Conservation (phyloP, 176 grass and related monocot species). For the Dendrocalamus sinicus region DNA sequence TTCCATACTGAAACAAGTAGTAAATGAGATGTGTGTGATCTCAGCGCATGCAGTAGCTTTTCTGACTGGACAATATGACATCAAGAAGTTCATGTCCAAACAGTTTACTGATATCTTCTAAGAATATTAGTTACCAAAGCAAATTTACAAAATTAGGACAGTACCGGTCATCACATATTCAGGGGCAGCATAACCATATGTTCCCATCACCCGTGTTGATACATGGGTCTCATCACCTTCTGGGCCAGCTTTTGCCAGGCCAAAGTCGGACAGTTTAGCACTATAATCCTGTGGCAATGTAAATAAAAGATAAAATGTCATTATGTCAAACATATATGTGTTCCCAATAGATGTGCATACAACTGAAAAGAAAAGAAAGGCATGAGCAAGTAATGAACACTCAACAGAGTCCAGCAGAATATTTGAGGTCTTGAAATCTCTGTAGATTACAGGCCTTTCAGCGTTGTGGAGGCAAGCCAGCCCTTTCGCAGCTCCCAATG, state of each 20-base stretch:
- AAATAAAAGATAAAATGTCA: conserved; percentile 42
- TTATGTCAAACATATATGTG: conserved; percentile 15
- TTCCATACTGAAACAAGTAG: conserved; percentile 10
- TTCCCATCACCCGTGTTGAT: conserved; percentile 96
- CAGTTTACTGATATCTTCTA: background rate
- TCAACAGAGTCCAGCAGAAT: conserved; percentile 94
- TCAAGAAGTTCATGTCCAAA: background rate
- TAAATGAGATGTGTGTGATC: background rate
- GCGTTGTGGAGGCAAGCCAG: conserved; percentile 93
- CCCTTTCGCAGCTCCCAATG: conserved; percentile 94
- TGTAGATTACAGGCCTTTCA: conserved; percentile 87
- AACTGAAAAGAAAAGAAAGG: conserved; percentile 39
- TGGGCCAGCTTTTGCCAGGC: conserved; percentile 94
- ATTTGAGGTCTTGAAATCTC: conserved; percentile 99
- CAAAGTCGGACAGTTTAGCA: conserved; percentile 93
- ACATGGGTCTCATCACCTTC: conserved; percentile 97
- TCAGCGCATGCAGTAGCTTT: conserved; percentile 8
- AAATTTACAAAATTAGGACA: conserved; percentile 11
- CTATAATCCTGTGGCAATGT: conserved; percentile 75
- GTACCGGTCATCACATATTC: conserved; percentile 99
- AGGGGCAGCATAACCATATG: conserved; percentile 94
- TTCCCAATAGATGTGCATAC: background rate
- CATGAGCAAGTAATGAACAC: conserved; percentile 40
- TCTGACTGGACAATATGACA: background rate
- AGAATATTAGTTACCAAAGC: background rate